These are phyloP conservation scores for Poa pratensis DNA, from an alignment of 176 grass and related monocot species.

Conservation along the genomic window DNA sequence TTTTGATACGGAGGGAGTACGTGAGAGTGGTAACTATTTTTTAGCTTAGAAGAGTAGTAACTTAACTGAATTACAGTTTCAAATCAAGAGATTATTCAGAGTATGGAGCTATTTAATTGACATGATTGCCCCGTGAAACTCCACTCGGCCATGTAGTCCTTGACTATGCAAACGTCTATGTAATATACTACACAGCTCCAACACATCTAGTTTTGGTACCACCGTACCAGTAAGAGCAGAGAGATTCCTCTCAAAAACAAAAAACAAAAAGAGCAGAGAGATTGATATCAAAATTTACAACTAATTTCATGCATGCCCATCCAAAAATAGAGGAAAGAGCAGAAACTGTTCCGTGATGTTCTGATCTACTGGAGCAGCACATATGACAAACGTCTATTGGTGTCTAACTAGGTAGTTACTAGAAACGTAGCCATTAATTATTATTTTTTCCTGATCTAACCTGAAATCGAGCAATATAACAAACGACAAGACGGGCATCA, in stretches of 20 bases:
- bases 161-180: neutral
- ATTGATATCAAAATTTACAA: neutral
- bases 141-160: neutral
- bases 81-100: neutral
- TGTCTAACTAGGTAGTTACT: neutral
- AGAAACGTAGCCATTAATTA: neutral
- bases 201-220: neutral
- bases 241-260: too few species aligned
- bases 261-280: neutral
- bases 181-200: neutral
- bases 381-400: neutral
- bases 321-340: neutral
- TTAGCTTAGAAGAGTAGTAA: neutral
- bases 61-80: neutral
- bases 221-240: too few species aligned
- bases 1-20: too few species aligned
- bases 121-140: neutral
- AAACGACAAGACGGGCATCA: neutral
- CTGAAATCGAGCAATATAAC: neutral
- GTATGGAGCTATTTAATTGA: slow-evolving; percentile 7
- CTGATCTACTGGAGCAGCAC: neutral
- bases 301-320: neutral
- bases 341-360: neutral
- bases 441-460: slow-evolving; percentile 15
- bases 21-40: neutral